A percentile compares a stretch with the other conserved stretches of the same genome.
These are phyloP conservation scores for Mucor saturninus DNA, from an alignment of 371 early-diverging fungal species.

Conservation along the genomic window DNA sequence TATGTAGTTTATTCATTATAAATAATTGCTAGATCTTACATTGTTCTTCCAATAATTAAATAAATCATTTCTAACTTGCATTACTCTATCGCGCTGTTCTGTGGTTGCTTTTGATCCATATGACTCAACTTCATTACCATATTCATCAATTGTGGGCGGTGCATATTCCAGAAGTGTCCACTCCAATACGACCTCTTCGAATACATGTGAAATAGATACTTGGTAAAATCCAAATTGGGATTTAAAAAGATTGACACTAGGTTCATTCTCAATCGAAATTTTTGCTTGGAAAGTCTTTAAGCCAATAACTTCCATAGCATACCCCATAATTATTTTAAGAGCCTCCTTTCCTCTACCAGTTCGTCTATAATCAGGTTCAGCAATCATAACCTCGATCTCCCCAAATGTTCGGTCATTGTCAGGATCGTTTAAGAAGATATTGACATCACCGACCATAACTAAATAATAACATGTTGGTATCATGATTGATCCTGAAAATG, in stretches of 20 bases:
- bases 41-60: slow-evolving; percentile 14
- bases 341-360: slow-evolving; percentile 77
- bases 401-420: slow-evolving; percentile 73
- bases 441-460: slow-evolving; percentile 94
- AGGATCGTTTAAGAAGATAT: slow-evolving; percentile 87
- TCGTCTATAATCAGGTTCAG: slow-evolving; percentile 71
- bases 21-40: slow-evolving; percentile 8
- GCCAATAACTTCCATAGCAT: slow-evolving; percentile 66
- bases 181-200: slow-evolving; percentile 80
- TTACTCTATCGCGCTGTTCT: slow-evolving; percentile 24
- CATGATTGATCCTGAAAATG: too few species aligned
- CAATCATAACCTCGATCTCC: slow-evolving; percentile 95
- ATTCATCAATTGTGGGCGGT: slow-evolving; percentile 12
- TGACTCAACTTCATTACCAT: slow-evolving; percentile 27
- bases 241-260: slow-evolving; percentile 74
- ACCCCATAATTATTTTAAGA: slow-evolving; percentile 80
- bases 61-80: slow-evolving; percentile 1
- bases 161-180: slow-evolving; percentile 29
- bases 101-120: slow-evolving; percentile 41
- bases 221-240: slow-evolving; percentile 74
- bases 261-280: slow-evolving; percentile 74
- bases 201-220: slow-evolving; percentile 67
- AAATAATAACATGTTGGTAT: neutral
- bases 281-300: slow-evolving; percentile 77
- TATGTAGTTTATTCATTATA: neutral